phyloP scores from a whole-genome alignment of 495 filamentous ascomycete genomes.

The Daldinia childiae region DNA sequence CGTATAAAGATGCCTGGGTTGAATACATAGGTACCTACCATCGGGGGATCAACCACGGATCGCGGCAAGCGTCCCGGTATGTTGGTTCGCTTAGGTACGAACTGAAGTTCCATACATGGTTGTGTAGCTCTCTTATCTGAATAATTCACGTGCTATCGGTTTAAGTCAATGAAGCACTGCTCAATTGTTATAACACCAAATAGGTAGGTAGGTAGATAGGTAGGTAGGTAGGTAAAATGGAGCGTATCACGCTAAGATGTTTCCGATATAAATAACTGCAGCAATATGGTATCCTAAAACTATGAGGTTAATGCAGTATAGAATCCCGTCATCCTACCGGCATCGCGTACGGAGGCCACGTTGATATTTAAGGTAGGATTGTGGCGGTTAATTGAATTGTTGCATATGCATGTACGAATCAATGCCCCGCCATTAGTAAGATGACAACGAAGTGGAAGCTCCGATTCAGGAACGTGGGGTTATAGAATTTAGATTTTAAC shows the following conservation, averaged over 20 bases:
- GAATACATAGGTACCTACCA: background rate
- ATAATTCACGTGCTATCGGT: conserved; percentile 1
- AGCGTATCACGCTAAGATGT: background rate
- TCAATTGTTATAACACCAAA: background rate
- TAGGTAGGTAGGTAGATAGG: too few relatives aligned
- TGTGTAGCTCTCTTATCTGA: background rate
- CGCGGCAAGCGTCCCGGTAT: conserved; percentile 29
- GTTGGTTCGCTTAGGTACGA: conserved; percentile 31
- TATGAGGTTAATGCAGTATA: conserved; percentile 2
- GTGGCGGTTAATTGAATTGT: conserved; percentile 15
- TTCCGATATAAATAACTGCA: conserved; percentile 2
- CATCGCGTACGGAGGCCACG: conserved; percentile 21
- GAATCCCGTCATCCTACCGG: conserved; percentile 3
- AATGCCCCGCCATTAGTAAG: background rate
- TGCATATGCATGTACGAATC: background rate
- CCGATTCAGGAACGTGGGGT: conserved; percentile 60
- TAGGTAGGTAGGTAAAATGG: background rate
- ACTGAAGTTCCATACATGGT: conserved; percentile 1
- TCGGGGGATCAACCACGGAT: conserved; percentile 22
- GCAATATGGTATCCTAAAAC: background rate
- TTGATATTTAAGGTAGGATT: conserved; percentile 14
- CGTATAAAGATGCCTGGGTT: background rate
- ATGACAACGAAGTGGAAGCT: conserved; percentile 44
- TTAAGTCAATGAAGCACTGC: background rate
- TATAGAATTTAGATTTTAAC: conserved; percentile 34